phyloP scores from a whole-genome alignment of 2,329 filamentous ascomycete species.

The Hymenoscyphus occultus region DNA sequence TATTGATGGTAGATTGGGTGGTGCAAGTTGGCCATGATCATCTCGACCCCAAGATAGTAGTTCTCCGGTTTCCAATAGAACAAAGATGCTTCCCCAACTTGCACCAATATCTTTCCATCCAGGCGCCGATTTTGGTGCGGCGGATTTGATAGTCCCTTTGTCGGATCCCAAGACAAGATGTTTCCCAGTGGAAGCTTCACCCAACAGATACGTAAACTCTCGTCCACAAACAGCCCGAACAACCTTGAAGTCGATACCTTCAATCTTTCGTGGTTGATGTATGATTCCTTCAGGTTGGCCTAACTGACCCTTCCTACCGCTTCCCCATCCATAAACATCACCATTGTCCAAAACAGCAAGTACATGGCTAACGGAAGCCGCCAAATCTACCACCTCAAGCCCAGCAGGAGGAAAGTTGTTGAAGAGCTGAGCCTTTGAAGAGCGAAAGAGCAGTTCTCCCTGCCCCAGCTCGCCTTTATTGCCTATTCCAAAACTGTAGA shows the following conservation, averaged over 20 bases:
- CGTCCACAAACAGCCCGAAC: constrained; percentile 71
- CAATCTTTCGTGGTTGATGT: constrained; percentile 60
- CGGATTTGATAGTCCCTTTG: constrained; percentile 66
- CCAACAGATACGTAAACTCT: constrained; percentile 78
- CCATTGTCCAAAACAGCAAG: constrained; percentile 72
- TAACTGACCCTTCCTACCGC: constrained; percentile 79
- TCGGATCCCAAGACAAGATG: constrained; percentile 69
- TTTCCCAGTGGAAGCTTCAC: constrained; percentile 52
- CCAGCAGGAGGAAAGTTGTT: constrained; percentile 61
- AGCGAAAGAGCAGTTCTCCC: constrained; percentile 50
- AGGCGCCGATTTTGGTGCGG: constrained; percentile 50
- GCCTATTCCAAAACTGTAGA: constrained; percentile 66
- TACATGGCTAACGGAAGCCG: constrained; percentile 75
- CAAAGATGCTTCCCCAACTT: constrained; percentile 79
- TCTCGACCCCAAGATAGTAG: constrained; percentile 77
- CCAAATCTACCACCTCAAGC: constrained; percentile 59
- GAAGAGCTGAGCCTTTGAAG: constrained; percentile 49
- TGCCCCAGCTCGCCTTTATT: constrained; percentile 71
- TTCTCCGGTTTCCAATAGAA: constrained; percentile 58
- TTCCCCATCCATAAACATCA: constrained; percentile 84
- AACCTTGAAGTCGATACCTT: constrained; percentile 58
- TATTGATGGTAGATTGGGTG: constrained; percentile 56
- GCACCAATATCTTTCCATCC: constrained; percentile 69
- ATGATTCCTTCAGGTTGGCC: constrained; percentile 56
- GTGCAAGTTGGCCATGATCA: constrained; percentile 78